Evolutionary conservation across 208 protist genomes (phyloP).

Genomic region (Leishmania martiniquensis): DNA sequence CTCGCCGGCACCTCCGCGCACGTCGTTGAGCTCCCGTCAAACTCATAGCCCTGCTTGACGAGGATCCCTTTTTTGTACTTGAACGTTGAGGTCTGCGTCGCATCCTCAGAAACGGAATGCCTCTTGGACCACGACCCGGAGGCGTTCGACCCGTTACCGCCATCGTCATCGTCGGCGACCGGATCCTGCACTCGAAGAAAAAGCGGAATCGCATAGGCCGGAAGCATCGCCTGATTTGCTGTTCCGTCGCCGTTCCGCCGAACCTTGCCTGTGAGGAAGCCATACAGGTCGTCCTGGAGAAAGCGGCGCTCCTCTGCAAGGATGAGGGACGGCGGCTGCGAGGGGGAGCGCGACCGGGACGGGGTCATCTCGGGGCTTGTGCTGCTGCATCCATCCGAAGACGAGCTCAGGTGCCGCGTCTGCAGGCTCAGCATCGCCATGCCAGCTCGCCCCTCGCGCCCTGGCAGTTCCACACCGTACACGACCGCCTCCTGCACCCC

Average conservation of each 20-base stretch:
- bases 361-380: neutral
- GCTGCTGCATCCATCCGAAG: neutral
- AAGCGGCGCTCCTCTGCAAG: conserved; percentile 44
- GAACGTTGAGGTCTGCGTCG: conserved; percentile 47
- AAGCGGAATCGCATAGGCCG: conserved; percentile 50
- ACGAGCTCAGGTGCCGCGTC: neutral
- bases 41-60: conserved; percentile 43
- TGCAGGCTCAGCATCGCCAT: conserved; percentile 66
- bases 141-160: neutral
- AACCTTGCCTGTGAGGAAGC: conserved; percentile 27
- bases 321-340: conserved; percentile 2
- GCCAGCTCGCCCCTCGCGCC: conserved; percentile 59
- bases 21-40: conserved; percentile 21
- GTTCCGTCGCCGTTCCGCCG: conserved; percentile 24
- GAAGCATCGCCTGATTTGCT: conserved; percentile 30
- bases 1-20: neutral
- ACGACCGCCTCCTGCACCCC: conserved; percentile 62
- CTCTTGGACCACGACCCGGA: neutral
- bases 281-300: conserved; percentile 51
- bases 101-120: conserved; percentile 3
- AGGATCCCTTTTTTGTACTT: conserved; percentile 55
- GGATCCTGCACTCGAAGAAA: conserved; percentile 47
- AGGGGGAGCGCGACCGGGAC: neutral
- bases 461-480: conserved; percentile 63
- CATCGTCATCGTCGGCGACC: neutral